Base-by-base conservation (phyloP, 208 protist species). In the Kentomonas sorsogonicus region DNA sequence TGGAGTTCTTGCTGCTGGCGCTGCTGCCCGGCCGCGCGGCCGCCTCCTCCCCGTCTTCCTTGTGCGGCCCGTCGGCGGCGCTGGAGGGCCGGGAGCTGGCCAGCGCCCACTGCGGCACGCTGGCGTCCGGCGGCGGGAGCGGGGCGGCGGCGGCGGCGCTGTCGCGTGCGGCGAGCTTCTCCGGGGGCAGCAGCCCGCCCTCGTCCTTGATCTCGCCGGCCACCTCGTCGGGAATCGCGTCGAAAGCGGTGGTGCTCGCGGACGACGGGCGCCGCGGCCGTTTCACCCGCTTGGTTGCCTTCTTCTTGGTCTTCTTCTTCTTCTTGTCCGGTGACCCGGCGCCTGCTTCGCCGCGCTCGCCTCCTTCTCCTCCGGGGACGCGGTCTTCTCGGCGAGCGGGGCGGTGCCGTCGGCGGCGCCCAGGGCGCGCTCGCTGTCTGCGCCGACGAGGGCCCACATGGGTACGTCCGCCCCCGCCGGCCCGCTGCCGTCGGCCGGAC, bases 261-360 rank as follows among this genome's bases (percentile, higher is more conserved):
- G 7, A 16, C 52, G 41, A 30, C 15, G 7, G 53, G 26, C 55
- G 36, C 1, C 29, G 22, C 18, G 43, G 52, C 44, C 60, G 51
- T 16, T 62, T 52, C 2, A 55, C 64, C 36, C 40, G 44, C 53
- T 6, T 48, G n/a, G 10, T n/a, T n/a, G n/a, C n/a, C n/a, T n/a
- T n/a, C n/a, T n/a, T n/a, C n/a, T n/a, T n/a, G n/a, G n/a, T n/a
- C n/a, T n/a, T n/a, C n/a, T n/a, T n/a, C n/a, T 56, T 53, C 40
- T 72, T 6, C 22, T 48, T 22, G n/a, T 48, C 22, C 11, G 25
- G 43, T 11, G 9, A 13, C 6, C n/a, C 43, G 6, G 11, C 25
- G 43, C 43, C n/a, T 6, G 9, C 9, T 39, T 13, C 34, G n/a
- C n/a, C n/a, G n/a, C n/a, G n/a, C n/a, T n/a, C n/a, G n/a, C n/a